Conservation (phyloP, 139 green algal species). For the Pedinophyceae sp. region DNA sequence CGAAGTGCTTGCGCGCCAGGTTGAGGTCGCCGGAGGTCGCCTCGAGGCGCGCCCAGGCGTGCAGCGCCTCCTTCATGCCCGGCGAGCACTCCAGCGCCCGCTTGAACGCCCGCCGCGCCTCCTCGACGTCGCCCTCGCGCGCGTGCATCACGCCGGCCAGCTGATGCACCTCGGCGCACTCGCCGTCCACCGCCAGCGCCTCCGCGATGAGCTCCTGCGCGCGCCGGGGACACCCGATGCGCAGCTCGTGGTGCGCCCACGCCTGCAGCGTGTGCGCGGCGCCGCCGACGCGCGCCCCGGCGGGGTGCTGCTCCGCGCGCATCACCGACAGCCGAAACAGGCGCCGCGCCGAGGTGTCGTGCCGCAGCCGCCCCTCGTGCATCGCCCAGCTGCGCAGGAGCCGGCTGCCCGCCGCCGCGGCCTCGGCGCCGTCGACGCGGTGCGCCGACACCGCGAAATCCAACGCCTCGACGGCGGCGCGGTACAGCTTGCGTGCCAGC, state of each 20-base stretch:
- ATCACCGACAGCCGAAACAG: conserved; percentile 26
- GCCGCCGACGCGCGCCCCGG: conserved; percentile 8
- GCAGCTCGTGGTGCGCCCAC: conserved; percentile 35
- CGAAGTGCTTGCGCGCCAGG: conserved; percentile 21
- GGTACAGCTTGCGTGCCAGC: conserved; percentile 15
- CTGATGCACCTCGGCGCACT: too few relatives aligned
- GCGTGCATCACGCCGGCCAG: conserved; percentile 24
- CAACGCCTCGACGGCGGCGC: conserved; percentile 18
- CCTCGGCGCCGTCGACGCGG: neutral
- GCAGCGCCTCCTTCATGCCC: conserved; percentile 11
- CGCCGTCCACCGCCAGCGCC: too few relatives aligned
- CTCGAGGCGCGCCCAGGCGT: conserved; percentile 29
- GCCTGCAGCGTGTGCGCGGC: conserved; percentile 18
- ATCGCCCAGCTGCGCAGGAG: conserved; percentile 29
- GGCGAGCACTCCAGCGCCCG: conserved; percentile 11
- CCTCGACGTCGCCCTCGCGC: neutral
- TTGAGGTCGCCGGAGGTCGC: conserved; percentile 13
- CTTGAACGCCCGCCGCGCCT: conserved; percentile 14
- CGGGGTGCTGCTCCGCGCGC: conserved; percentile 17
- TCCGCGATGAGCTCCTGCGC: too few relatives aligned
- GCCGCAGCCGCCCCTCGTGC: conserved; percentile 23
- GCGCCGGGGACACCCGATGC: conserved; percentile 17
- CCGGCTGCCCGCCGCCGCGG: conserved; percentile 6
- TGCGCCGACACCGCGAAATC: neutral
- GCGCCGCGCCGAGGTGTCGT: conserved; percentile 25